Evolutionary conservation across 257 asterid genomes (phyloP), one percentile per base, ranked within the genome.

Genomic region (Plectranthus barbatus): DNA sequence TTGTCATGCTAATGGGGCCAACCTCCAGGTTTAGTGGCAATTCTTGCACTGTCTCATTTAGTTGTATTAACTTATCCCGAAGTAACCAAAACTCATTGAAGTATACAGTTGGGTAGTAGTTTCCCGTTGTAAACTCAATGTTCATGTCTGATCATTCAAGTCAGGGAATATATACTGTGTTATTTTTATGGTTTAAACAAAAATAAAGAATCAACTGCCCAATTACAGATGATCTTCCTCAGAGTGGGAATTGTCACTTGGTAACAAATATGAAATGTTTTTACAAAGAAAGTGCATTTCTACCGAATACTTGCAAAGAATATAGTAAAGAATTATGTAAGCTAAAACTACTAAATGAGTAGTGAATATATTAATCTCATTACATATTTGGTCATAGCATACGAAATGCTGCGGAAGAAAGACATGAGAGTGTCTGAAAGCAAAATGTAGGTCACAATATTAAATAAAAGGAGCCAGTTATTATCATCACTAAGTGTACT

Each of bases 11-110:
- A 66, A 89, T 86, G 76, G 97, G 99, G 60, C 81, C 88, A 69
- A 92, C 84, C 79, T 86, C 99, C 41, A 89, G 85, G 80, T 92
- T 81, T 68, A 92, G 82, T 36, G 95, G 84, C 77, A 92, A 78
- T 76, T 86, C 93, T 24, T 62, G 77, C 68, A 92, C 95, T 1
- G 99, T 85, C 76, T 85, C 97, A 46, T 92, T 92, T 74, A 92
- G 46, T 47, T 68, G 68, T 67, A 85, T 77, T 51, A 92, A 77
- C 80, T 89, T 92, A 62, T 92, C 94, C 64, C 85, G 81, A 52
- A 92, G 99, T 72, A 92, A 71, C 99, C 99, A 92, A 78, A 92
- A 92, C 77, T 92, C 96, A 49, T 92, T 92, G 91, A 89, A 82
- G 86, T 67, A 85, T 57, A 86, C 75, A 48, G 95, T 86, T 8